phyloP scores from a whole-genome alignment of 306 rosid genomes.

The Coriaria nepalensis region DNA sequence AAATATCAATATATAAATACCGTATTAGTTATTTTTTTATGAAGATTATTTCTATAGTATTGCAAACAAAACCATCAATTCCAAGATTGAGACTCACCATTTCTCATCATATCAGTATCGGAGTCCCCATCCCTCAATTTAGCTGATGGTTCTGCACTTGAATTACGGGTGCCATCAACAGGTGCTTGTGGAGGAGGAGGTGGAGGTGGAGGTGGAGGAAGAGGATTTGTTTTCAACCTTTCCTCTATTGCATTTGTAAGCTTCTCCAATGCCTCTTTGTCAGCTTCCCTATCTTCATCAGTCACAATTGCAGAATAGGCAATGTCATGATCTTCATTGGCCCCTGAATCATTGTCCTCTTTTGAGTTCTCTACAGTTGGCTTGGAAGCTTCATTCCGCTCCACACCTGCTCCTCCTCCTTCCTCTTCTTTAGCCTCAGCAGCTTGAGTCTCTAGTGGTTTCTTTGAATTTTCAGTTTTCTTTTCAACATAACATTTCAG shows the following conservation, averaged over 20 bases:
- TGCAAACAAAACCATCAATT: constrained; percentile 14
- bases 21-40: neutral
- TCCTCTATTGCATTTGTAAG: constrained; percentile 67
- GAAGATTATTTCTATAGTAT: neutral
- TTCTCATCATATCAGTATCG: constrained; percentile 39
- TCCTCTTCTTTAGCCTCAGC: constrained; percentile 35
- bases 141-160: constrained; percentile 36
- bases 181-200: constrained; percentile 51
- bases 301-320: constrained; percentile 65
- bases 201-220: constrained; percentile 81
- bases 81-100: constrained; percentile 33
- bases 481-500: constrained; percentile 57
- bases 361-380: constrained; percentile 35
- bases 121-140: constrained; percentile 71
- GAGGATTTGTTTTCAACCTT: constrained; percentile 73
- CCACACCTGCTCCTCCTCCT: constrained; percentile 31
- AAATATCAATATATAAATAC: no score
- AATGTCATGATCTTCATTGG: constrained; percentile 46
- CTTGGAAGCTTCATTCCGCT: constrained; percentile 33
- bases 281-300: constrained; percentile 78
- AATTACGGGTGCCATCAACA: constrained; percentile 35
- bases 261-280: constrained; percentile 52
- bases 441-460: constrained; percentile 39
- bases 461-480: constrained; percentile 48
- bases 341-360: constrained; percentile 41